phyloP scores from a whole-genome alignment of 768 basidiomycete genomes.

The Leucocoprinus leucothites region DNA sequence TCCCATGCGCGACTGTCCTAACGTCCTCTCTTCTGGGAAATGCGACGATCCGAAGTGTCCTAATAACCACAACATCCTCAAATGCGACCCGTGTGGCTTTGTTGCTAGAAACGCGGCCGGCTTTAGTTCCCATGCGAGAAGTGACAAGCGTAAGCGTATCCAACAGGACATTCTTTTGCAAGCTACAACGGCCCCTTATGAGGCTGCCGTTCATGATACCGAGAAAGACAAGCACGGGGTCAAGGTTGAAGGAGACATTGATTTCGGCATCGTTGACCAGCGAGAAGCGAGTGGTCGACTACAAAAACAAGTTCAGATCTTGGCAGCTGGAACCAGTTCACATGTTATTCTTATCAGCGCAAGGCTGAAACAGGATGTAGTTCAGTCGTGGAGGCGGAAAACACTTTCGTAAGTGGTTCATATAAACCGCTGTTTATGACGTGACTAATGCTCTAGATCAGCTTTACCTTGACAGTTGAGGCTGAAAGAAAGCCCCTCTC shows the following conservation, averaged over 20 bases:
- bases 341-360: conserved; percentile 20
- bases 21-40: conserved; percentile 30
- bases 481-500: conserved; percentile 19
- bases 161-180: background rate
- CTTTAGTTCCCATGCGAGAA: background rate
- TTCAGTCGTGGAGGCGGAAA: background rate
- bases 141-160: background rate
- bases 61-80: conserved; percentile 31
- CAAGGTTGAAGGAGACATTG: conserved; percentile 36
- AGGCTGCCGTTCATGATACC: conserved; percentile 44
- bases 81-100: conserved; percentile 36
- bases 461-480: conserved; percentile 22
- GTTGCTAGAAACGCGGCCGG: conserved; percentile 13
- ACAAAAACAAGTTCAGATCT: conserved; percentile 17
- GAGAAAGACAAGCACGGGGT: conserved; percentile 55
- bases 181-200: too few species aligned
- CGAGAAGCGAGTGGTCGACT: conserved; percentile 18
- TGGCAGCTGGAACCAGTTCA: conserved; percentile 24
- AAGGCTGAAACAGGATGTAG: background rate
- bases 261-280: conserved; percentile 51
- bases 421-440: too few species aligned
- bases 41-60: conserved; percentile 31
- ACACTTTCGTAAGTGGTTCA: background rate
- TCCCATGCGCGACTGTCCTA: conserved; percentile 29
- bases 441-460: conserved; percentile 3